Conservation (phyloP, 306 rosid genomes). For the Gastrolobium villosum region DNA sequence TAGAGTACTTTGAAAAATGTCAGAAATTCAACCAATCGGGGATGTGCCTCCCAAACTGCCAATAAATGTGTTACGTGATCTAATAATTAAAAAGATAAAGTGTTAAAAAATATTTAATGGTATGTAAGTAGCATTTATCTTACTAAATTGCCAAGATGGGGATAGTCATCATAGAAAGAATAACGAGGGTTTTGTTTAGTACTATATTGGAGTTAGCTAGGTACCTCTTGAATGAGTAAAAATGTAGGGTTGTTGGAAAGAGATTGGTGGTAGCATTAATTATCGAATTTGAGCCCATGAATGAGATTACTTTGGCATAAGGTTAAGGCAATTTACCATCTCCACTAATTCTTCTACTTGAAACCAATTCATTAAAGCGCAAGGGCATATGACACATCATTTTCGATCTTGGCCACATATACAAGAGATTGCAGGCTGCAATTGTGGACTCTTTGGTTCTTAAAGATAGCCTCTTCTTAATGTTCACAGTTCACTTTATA, state of each 20-base stretch:
- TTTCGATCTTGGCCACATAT: slow-evolving; percentile 41
- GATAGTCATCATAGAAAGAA: slow-evolving; percentile 5
- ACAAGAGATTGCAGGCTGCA: slow-evolving; percentile 18
- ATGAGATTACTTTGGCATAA: slow-evolving; percentile 53
- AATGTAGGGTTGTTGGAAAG: slow-evolving; percentile 31
- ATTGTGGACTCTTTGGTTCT: slow-evolving; percentile 40
- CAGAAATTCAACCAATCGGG: not conserved
- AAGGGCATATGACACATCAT: slow-evolving; percentile 6
- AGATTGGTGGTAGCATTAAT: slow-evolving; percentile 47
- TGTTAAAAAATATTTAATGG: no score
- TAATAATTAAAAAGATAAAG: no score
- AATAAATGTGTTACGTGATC: not conserved
- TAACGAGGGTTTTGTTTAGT: slow-evolving; percentile 25
- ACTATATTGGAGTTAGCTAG: slow-evolving; percentile 1
- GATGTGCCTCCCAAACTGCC: not conserved
- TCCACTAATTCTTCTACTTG: slow-evolving; percentile 43
- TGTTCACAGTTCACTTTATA: not conserved
- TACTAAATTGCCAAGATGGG: not conserved
- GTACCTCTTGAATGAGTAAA: slow-evolving; percentile 27
- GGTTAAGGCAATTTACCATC: slow-evolving; percentile 57
- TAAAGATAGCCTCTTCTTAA: not conserved
- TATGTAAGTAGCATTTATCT: not conserved
- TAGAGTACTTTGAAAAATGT: slow-evolving; percentile 15
- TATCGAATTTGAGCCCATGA: slow-evolving; percentile 24
- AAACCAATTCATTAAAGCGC: slow-evolving; percentile 22